These are phyloP conservation scores for Cichorium intybus DNA, from an alignment of 140 eudicot genomes.

Conservation along the genomic window DNA sequence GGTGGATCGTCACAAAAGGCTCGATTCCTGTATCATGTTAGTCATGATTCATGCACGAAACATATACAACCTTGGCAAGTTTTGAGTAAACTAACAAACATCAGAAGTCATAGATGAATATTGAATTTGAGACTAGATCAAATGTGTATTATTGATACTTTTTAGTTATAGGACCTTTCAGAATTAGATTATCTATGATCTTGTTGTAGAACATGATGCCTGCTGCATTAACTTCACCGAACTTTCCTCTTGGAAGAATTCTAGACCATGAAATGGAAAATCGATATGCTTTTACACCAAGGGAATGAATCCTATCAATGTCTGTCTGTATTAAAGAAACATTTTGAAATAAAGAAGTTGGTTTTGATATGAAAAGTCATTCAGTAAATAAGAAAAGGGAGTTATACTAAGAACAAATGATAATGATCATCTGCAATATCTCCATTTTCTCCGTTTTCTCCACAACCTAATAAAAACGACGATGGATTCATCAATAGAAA, in stretches of 20 bases:
- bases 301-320: conserved; percentile 44
- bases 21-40: conserved; percentile 45
- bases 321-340: conserved; percentile 36
- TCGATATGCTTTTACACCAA: no score
- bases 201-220: conserved; percentile 47
- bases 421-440: no score
- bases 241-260: no score
- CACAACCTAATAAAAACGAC: conserved; percentile 37
- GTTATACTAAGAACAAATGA: conserved; percentile 56
- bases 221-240: no score
- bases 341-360: background rate
- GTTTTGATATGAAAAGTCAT: background rate
- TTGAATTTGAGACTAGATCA: background rate
- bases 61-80: no score
- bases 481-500: background rate
- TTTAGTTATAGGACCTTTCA: no score
- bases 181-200: no score
- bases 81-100: no score
- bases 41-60: background rate
- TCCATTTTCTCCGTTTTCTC: conserved; percentile 30
- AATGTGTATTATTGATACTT: no score
- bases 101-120: no score
- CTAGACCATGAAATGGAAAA: no score
- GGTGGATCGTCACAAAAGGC: conserved; percentile 75
- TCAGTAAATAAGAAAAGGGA: background rate